Conservation (phyloP, 2,329 filamentous ascomycete species). For the Neofusicoccum laricinum region DNA sequence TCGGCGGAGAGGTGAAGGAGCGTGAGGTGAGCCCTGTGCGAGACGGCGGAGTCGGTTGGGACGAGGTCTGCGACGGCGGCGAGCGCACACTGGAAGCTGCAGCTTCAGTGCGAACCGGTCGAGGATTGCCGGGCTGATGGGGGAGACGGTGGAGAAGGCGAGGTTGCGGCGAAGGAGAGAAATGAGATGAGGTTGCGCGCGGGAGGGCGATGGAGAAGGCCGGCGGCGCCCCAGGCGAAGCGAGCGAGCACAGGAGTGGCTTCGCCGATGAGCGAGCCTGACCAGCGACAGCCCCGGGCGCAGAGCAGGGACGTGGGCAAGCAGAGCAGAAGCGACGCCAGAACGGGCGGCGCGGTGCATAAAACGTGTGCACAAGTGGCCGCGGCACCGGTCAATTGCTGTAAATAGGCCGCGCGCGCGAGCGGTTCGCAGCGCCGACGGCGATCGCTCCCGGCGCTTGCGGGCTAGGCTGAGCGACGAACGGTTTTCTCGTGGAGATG, state of each 20-base stretch:
- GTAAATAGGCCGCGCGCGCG: conserved; percentile 10
- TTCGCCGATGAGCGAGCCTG: background rate
- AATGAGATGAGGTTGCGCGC: conserved; percentile 19
- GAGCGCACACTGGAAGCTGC: conserved; percentile 29
- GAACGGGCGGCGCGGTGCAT: conserved; percentile 2
- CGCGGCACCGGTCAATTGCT: conserved; percentile 4
- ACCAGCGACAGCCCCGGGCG: conserved; percentile 6
- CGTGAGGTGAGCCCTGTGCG: conserved; percentile 25
- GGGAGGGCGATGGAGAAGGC: conserved; percentile 15
- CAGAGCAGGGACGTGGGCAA: conserved; percentile 14
- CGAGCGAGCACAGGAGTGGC: conserved; percentile 17
- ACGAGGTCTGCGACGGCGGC: conserved; percentile 31
- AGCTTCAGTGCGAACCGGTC: conserved; percentile 30
- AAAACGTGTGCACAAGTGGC: conserved; percentile 15
- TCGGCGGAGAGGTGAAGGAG: conserved; percentile 30
- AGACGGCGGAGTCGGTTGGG: conserved; percentile 17
- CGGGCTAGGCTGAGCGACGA: background rate
- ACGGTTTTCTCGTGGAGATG: background rate
- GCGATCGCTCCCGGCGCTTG: conserved; percentile 15
- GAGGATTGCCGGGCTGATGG: conserved; percentile 32
- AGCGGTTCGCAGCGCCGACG: conserved; percentile 11
- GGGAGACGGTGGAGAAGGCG: conserved; percentile 21
- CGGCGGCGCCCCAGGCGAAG: conserved; percentile 10
- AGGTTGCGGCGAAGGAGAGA: conserved; percentile 18
- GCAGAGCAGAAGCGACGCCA: conserved; percentile 12